A percentile compares a stretch with the other conserved stretches of the same genome.
These are phyloP conservation scores for Stereum hirsutum DNA, from an alignment of 1,284 basidiomycete species.

Conservation along the genomic window DNA sequence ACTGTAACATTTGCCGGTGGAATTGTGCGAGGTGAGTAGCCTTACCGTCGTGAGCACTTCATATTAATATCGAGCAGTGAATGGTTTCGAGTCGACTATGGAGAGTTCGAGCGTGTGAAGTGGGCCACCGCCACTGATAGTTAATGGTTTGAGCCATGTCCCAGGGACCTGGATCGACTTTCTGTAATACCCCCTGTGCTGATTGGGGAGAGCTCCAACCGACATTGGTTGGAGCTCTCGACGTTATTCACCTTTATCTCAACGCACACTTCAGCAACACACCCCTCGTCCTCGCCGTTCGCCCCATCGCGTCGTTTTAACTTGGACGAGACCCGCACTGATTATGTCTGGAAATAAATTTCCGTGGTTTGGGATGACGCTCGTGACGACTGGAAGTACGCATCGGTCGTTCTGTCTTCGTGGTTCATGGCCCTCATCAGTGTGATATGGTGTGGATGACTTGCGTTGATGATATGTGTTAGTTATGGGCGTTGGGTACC, in stretches of 20 bases:
- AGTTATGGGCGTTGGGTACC: conserved; percentile 58
- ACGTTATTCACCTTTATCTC: conserved; percentile 28
- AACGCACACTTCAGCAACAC: conserved; percentile 50
- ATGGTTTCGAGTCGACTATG: too few species aligned
- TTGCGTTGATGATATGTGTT: background rate
- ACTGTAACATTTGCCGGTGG: too few species aligned
- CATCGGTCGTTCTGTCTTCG: background rate
- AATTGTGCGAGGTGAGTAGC: too few species aligned
- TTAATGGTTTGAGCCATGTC: background rate
- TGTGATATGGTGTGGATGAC: background rate
- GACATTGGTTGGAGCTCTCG: conserved; percentile 21
- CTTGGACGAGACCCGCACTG: background rate
- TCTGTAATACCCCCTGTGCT: background rate
- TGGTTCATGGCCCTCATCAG: background rate
- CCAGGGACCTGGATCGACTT: too few species aligned
- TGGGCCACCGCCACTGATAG: background rate
- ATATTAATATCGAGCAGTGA: too few species aligned
- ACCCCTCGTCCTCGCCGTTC: conserved; percentile 6
- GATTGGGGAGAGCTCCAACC: background rate
- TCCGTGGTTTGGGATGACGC: background rate
- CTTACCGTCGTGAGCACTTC: too few species aligned
- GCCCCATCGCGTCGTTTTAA: conserved; percentile 3
- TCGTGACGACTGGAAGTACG: conserved; percentile 1
- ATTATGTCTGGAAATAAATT: background rate
- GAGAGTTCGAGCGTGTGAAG: background rate